Evolutionary conservation across 768 basidiomycete species (phyloP).

Genomic region (Trametes villosa): DNA sequence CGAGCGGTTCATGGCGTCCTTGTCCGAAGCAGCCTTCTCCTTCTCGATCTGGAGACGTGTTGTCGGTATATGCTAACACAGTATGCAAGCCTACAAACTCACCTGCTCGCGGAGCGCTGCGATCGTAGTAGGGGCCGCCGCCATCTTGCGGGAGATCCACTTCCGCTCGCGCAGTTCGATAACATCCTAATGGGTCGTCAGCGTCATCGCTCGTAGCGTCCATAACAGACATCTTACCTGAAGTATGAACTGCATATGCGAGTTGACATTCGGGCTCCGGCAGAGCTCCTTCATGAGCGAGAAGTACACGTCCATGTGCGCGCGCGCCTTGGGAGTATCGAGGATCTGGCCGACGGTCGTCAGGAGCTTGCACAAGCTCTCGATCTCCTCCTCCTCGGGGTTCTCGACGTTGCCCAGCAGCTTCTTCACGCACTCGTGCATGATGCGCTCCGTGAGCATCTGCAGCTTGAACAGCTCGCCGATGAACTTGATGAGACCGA

Average conservation of each 20-base stretch:
- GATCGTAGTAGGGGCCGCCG: conserved; percentile 84
- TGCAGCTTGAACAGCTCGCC: conserved; percentile 99
- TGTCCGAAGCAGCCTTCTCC: conserved; percentile 87
- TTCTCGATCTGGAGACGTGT: conserved; percentile 66
- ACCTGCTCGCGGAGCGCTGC: conserved; percentile 88
- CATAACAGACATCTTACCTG: conserved; percentile 58
- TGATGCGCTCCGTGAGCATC: conserved; percentile 97
- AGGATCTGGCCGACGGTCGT: conserved; percentile 85
- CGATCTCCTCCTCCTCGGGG: conserved; percentile 97
- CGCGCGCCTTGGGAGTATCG: conserved; percentile 79
- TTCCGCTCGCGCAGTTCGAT: conserved; percentile 84
- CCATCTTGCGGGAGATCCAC: conserved; percentile 76
- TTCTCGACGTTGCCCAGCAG: conserved; percentile 90
- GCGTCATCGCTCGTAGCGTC: background rate
- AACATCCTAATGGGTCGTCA: conserved; percentile 64
- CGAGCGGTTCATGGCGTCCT: conserved; percentile 61
- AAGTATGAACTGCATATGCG: conserved; percentile 96
- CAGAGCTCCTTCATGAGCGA: conserved; percentile 84
- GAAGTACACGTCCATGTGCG: conserved; percentile 93
- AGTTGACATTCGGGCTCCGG: conserved; percentile 72
- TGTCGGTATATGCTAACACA: conserved; percentile 12
- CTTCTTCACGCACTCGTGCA: conserved; percentile 98
- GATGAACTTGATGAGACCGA: conserved; percentile 97
- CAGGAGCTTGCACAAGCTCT: conserved; percentile 91
- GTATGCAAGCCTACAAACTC: conserved; percentile 38